These are phyloP conservation scores for Rhododendron molle DNA, from an alignment of 148 eudicot species.

Conservation along the genomic window DNA sequence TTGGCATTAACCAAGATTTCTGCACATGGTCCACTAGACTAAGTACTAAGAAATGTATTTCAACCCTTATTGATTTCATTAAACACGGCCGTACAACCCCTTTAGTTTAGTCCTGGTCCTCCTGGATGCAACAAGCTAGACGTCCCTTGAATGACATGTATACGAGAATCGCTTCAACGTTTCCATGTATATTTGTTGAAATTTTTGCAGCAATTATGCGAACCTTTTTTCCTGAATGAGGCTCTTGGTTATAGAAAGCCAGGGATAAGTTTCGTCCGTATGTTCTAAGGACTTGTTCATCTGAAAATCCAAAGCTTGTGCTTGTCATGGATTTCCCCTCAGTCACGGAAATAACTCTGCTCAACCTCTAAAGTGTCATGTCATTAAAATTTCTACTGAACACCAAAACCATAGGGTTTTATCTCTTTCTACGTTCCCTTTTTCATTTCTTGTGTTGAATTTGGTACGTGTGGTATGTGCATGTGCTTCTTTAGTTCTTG, in stretches of 20 bases:
- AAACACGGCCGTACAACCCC: not conserved
- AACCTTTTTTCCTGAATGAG: not conserved
- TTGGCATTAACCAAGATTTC: not conserved
- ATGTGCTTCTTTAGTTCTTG: not conserved
- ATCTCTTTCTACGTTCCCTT: not conserved
- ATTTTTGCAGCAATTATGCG: not conserved
- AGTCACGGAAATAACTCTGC: not conserved
- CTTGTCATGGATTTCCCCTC: not conserved
- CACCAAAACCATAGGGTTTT: not conserved
- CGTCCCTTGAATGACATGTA: not conserved
- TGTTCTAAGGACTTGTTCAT: not conserved
- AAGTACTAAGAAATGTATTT: not conserved
- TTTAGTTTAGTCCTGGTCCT: not conserved
- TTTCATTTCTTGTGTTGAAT: not conserved
- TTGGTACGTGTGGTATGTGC: not conserved
- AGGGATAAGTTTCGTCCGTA: not conserved
- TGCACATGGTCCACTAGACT: not conserved
- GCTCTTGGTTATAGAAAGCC: not conserved
- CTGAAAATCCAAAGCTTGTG: not conserved
- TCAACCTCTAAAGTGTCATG: not conserved
- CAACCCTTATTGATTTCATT: not conserved
- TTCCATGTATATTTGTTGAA: not conserved
- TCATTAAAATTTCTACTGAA: not conserved
- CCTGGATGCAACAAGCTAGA: not conserved
- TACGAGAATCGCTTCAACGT: not conserved